A percentile compares a stretch with the other conserved stretches of the same genome.
Conservation (phyloP, 2,329 filamentous ascomycete species). For the Trichoderma arundinaceum region DNA sequence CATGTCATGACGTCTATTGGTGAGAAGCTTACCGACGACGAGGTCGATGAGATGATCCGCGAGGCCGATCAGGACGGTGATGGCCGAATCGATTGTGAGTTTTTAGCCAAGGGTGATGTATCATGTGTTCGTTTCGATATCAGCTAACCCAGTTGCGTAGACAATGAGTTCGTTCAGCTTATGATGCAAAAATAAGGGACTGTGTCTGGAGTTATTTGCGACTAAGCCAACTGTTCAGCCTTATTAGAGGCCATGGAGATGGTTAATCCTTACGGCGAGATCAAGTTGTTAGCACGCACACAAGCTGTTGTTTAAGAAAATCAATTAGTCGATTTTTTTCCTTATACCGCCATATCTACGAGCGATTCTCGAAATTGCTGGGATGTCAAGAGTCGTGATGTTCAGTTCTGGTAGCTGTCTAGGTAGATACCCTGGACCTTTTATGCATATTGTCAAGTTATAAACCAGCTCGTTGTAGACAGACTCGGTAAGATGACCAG, state of each 20-base stretch:
- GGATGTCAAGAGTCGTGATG: slow-evolving; percentile 39
- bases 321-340: slow-evolving; percentile 35
- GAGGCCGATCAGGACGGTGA: slow-evolving; percentile 90
- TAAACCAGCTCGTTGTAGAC: background rate
- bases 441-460: slow-evolving; percentile 19
- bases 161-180: slow-evolving; percentile 92
- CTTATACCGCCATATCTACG: slow-evolving; percentile 42
- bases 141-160: slow-evolving; percentile 49
- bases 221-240: slow-evolving; percentile 28
- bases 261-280: slow-evolving; percentile 25
- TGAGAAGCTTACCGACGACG: slow-evolving; percentile 88
- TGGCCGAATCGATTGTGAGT: slow-evolving; percentile 84
- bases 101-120: background rate
- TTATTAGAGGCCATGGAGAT: slow-evolving; percentile 22
- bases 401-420: slow-evolving; percentile 32
- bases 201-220: slow-evolving; percentile 30
- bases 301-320: slow-evolving; percentile 24
- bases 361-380: slow-evolving; percentile 41
- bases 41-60: slow-evolving; percentile 92
- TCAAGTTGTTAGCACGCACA: slow-evolving; percentile 24
- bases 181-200: slow-evolving; percentile 88
- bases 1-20: slow-evolving; percentile 93
- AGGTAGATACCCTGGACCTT: slow-evolving; percentile 27
- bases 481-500: background rate
- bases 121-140: background rate